Evolutionary conservation across 495 filamentous ascomycete species (phyloP), one percentile per base, ranked within the genome.

Genomic region (Podospora fimiseda): DNA sequence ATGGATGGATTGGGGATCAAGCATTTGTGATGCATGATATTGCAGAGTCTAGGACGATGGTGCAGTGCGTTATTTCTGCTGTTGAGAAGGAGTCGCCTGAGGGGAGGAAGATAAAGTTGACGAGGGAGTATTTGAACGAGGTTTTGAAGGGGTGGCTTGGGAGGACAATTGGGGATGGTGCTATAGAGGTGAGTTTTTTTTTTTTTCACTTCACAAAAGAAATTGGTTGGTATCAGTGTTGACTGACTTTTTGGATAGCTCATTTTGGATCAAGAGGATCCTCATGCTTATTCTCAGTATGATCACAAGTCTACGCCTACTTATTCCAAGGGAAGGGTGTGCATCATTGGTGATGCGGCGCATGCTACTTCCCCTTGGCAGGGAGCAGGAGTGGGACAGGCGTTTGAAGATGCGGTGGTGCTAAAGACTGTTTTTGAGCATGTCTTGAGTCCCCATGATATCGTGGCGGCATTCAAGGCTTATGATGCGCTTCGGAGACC

Each of bases 331-430:
- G 66, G 64, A 9, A 40, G 60, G 0, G 42, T 70, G 2, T 67
- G 63, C 42, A 30, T 76, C 2, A 65, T 55, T 2, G 73, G 73
- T 0, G 73, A 76, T 47, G 68, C 73, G 7, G 73, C 73, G 0
- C 74, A 77, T 50, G 74, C 70, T 11, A 55, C 62, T 3, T 62
- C 51, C n/a, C 73, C 73, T 20, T 63, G 68, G 48, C 68, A 70
- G n/a, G 73, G 74, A 15, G 67, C 61, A 1, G 72, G 74, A 0
- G 74, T 73, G 0, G 61, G 73, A 43, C 65, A 58, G 22, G 69
- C 69, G 1, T 56, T 72, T 11, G 71, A 74, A 46, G 71, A 74
- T 41, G 69, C 63, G 4, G 48, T 69, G n/a, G 61, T 59, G n/a
- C 52, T 68, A 5, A 43, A 33, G 27, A 33, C 27, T 11, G 6